Evolutionary conservation across 2,329 filamentous ascomycete genomes (phyloP), one percentile per base, ranked within the genome.

Genomic region (Neopestalotiopsis sp.): DNA sequence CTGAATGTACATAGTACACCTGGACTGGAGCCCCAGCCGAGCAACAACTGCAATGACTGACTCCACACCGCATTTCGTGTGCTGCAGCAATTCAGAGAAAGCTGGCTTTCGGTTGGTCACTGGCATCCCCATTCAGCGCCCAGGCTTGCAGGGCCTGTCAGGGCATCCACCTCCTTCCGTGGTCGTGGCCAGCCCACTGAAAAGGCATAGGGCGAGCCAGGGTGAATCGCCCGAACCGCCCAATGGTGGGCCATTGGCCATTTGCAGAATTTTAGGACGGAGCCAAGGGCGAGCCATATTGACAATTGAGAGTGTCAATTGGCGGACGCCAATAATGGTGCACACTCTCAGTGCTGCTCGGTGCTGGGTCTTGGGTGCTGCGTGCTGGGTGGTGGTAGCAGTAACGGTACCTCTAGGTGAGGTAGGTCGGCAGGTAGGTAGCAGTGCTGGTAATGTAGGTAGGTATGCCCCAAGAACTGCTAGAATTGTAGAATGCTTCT

Each of bases 11-110:
- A n/a, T n/a, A n/a, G n/a, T n/a, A n/a, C 34, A 20, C 20, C 45
- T 52, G 45, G 45, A n/a, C 6, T n/a, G 10, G 45, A 52, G 45
- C 45, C 45, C 45, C 45, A 52, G 45, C 45, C 45, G 45, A 52
- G 20, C 45, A 52, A 49, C n/a, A 49, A 49, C 3, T 28, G 24
- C 34, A 38, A 38, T 38, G 34, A 38, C 34, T 52, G 45, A 52
- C 45, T 52, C 45, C 45, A 52, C 45, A 52, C 45, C 45, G 45
- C n/a, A 52, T n/a, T 52, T 52, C 45, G 45, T 52, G 45, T 52
- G 14, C 45, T 52, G 45, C 45, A 52, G n/a, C 17, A 20, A n/a
- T 20, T 52, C 45, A 52, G 45, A 17, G 34, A 52, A 52, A 52
- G 45, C 45, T 52, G 45, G 45, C 45, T 52, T 52, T 52, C 45